Evolutionary conservation across 176 grass and related monocot genomes (phyloP), one percentile per base, ranked within the genome.

Genomic region (Tillandsia fasciculata): DNA sequence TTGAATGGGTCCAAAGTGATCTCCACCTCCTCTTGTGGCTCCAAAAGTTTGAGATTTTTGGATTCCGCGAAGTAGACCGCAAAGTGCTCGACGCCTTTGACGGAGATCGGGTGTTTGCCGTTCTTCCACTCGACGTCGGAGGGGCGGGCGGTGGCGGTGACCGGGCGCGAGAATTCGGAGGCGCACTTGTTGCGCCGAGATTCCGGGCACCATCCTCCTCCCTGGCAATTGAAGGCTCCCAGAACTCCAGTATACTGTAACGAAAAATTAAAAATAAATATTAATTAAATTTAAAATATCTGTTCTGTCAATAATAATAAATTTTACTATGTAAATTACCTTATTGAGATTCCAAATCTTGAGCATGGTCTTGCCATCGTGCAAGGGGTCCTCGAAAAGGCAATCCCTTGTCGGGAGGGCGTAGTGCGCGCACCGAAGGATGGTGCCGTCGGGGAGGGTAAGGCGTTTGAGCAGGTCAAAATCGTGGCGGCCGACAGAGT

Each of bases 141-240:
- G 10, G 83, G 81, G 9, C 79, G 76, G 9, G 77, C 26, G 51
- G 69, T 83, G 47, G 68, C 77, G 0, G 94, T 79, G 11, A 97
- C 50, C 5, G 83, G 72, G 18, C 72, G 79, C 1, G 94, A 91
- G 68, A 63, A 90, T 53, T 90, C 51, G 0, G 81, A 33, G 12
- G 78, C 80, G 11, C 79, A 89, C 67, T 73, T 87, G 79, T 92
- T 97, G 50, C 86, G 74, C 2, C 94, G 83, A 1, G 70, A 84
- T 81, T 90, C 79, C 12, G 72, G 89, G 72, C 89, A 81, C 89
- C 94, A 97, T 3, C 94, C 94, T 59, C 94, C 94, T 53, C 94
- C 94, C 86, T 97, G 94, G 86, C 94, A 97, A 66, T 97, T 93
- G 82, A 97, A 97, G 0, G 56, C 79, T 70, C 94, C 94, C 26